Evolutionary conservation across 352 stramenopile species (phyloP), one percentile per base, ranked within the genome.

Genomic region (Phytophthora quininea): DNA sequence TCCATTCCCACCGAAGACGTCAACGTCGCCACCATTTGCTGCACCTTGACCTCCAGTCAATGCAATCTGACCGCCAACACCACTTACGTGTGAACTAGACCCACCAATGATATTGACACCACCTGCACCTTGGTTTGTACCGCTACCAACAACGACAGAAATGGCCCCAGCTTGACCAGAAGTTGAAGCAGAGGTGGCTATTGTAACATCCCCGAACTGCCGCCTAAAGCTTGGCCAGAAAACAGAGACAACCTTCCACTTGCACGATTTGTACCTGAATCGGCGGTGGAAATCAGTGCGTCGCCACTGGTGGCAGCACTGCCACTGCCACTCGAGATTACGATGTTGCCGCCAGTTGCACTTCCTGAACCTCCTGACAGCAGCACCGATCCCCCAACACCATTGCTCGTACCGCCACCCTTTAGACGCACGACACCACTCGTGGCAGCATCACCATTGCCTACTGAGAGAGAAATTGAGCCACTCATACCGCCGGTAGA

Each of bases 1-100:
- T 11, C 52, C 55, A 30, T 19, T 14, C 29, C 65, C 65, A 31
- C 65, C 65, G 12, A 29, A 52, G 5, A 73, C 9, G 0, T 24
- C 8, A 9, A 56, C 24, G 33, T 69, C 29, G 1, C 64, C 64
- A 24, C 65, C 65, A 64, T 8, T 12, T 12, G 43, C 11, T 31
- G 42, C 3, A 0, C 59, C 59, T 29, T 33, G 30, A 9, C 59
- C 59, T 42, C 59, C 59, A 32, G 37, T 42, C 40, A 67, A 1
- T 4, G 47, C 56, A 31, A 60, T 24, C 14, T 42, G 3, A 8
- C 51, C 58, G 38, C 51, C 64, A 35, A 48, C 29, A 19, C 48
- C 59, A 56, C 10, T 54, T 8, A 52, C 50, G 48, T 50, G 40
- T 9, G 42, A 56, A 33, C 53, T 67, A 29, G 24, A 33, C n/a